These are phyloP conservation scores for Mesostigma viride DNA, from an alignment of 139 green algal species.

Conservation along the genomic window DNA sequence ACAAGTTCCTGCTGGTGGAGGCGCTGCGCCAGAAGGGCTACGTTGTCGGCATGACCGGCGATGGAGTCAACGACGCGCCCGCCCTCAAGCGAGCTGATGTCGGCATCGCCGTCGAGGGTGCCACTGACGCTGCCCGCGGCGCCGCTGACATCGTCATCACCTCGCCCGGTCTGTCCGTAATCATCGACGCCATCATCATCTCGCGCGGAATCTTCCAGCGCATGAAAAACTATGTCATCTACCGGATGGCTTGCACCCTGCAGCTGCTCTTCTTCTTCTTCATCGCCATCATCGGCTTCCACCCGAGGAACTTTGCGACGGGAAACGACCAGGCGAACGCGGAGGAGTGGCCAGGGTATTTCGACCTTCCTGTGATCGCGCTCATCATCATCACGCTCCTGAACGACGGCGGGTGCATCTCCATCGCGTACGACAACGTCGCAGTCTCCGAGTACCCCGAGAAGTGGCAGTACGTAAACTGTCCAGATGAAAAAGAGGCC, in stretches of 20 bases:
- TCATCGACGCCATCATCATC: no score
- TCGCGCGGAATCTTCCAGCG: no score
- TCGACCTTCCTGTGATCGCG: slow-evolving; percentile 71
- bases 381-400: slow-evolving; percentile 85
- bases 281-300: slow-evolving; percentile 59
- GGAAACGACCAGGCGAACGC: neutral
- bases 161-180: slow-evolving; percentile 53
- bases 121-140: slow-evolving; percentile 71
- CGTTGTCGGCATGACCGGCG: slow-evolving; percentile 66
- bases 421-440: slow-evolving; percentile 75
- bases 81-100: slow-evolving; percentile 73
- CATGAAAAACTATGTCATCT: no score
- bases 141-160: slow-evolving; percentile 84
- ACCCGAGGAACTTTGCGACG: slow-evolving; percentile 42
- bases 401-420: slow-evolving; percentile 81
- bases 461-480: no score
- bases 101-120: slow-evolving; percentile 66
- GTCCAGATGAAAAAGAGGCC: no score
- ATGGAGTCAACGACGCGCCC: slow-evolving; percentile 83
- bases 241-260: slow-evolving; percentile 47
- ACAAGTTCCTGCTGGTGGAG: slow-evolving; percentile 76
- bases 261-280: slow-evolving; percentile 84
- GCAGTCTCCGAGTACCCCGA: slow-evolving; percentile 53
- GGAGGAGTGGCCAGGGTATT: slow-evolving; percentile 50
- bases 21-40: slow-evolving; percentile 33